Conservation (phyloP, 441 rosid genomes). For the Croton laevigatus region DNA sequence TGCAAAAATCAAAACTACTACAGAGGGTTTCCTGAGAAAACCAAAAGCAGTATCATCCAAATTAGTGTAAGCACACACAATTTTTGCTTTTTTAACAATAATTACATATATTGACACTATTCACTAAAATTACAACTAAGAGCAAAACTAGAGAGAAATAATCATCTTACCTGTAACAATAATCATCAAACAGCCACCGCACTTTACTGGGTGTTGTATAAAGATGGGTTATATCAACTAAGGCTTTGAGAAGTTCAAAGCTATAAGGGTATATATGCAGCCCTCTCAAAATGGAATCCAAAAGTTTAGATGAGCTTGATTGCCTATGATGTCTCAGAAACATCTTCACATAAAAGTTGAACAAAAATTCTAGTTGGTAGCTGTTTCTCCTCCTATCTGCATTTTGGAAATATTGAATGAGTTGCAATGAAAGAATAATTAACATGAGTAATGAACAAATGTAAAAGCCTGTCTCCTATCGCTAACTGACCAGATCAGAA, state of each 20-base stretch:
- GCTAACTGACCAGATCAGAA: not conserved
- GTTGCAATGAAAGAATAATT: conserved; percentile 13
- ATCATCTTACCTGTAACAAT: conserved; percentile 61
- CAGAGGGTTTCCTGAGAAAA: conserved; percentile 65
- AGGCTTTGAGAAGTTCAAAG: conserved; percentile 55
- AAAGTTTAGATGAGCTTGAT: conserved; percentile 52
- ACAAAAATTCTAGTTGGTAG: conserved; percentile 66
- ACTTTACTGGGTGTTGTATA: conserved; percentile 78
- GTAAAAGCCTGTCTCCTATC: not conserved
- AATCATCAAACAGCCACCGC: conserved; percentile 69
- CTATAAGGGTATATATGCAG: conserved; percentile 75
- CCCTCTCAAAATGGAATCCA: conserved; percentile 71
- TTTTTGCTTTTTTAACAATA: not conserved
- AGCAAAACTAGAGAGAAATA: not conserved
- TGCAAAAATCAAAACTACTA: conserved; percentile 73
- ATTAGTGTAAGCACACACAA: not conserved
- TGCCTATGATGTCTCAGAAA: conserved; percentile 62
- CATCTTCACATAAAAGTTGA: conserved; percentile 57
- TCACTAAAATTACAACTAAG: not conserved
- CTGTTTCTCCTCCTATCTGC: conserved; percentile 79
- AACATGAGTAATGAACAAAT: not conserved
- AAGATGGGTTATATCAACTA: conserved; percentile 63
- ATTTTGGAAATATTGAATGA: conserved; percentile 22
- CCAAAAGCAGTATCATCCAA: not conserved
- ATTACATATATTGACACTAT: too few species aligned